These are phyloP conservation scores for Adenanthera pavonina DNA, from an alignment of 306 rosid genomes.

Conservation along the genomic window DNA sequence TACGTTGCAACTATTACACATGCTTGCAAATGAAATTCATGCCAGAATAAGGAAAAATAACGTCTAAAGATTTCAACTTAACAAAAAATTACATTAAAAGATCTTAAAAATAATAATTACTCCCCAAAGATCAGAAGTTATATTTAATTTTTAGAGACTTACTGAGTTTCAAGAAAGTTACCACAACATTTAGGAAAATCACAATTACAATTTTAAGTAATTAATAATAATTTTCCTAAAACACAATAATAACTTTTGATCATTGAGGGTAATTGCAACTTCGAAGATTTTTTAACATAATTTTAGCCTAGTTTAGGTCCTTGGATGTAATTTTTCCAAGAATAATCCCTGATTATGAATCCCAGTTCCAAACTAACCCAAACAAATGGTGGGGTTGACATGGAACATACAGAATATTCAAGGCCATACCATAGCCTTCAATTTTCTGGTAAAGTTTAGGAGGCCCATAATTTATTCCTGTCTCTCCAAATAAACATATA, in stretches of 20 bases:
- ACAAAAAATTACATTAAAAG: neutral
- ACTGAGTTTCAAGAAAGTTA: neutral
- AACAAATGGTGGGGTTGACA: neutral
- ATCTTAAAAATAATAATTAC: neutral
- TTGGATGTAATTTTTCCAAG: neutral
- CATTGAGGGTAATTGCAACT: neutral
- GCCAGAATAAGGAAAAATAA: neutral
- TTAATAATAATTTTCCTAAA: neutral
- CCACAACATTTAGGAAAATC: neutral
- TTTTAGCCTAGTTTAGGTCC: neutral
- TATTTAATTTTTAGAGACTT: neutral
- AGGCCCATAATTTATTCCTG: neutral
- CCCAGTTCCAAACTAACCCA: neutral
- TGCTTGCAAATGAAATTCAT: neutral
- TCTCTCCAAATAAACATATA: conserved; percentile 9
- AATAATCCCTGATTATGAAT: neutral
- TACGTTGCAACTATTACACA: neutral
- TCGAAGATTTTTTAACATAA: neutral
- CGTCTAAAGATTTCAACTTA: neutral
- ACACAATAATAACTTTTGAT: neutral
- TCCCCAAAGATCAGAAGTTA: neutral
- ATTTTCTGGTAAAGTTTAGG: neutral
- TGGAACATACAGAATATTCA: neutral
- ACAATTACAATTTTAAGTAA: neutral
- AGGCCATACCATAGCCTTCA: neutral